phyloP scores from a whole-genome alignment of 176 grass and related monocot genomes.

The Triticum timopheevii region DNA sequence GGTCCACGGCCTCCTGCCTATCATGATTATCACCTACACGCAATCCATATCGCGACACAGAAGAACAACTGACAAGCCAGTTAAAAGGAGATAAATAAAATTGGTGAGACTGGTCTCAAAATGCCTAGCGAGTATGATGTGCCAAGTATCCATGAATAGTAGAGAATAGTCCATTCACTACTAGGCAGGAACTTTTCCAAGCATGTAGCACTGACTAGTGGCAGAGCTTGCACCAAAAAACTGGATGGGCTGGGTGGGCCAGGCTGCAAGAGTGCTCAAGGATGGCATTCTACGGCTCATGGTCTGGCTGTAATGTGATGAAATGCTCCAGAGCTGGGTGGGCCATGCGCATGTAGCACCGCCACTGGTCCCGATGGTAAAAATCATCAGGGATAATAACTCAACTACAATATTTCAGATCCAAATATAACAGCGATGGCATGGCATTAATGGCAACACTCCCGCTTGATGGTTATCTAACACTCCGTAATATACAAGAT shows the following conservation, averaged over 20 bases:
- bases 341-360: too few species aligned
- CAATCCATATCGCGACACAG: neutral
- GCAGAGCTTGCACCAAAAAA: too few species aligned
- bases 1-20: neutral
- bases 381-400: slow-evolving; percentile 5
- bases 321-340: too few species aligned
- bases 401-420: neutral
- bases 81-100: slow-evolving; percentile 4
- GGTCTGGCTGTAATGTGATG: too few species aligned
- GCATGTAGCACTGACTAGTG: neutral
- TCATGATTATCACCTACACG: neutral
- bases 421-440: slow-evolving; percentile 5
- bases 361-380: neutral
- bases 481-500: neutral
- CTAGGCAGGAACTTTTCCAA: neutral
- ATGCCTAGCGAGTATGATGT: neutral
- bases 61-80: neutral
- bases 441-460: neutral
- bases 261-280: too few species aligned
- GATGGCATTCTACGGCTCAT: too few species aligned
- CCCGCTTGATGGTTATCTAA: neutral
- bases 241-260: too few species aligned
- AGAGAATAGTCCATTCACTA: neutral
- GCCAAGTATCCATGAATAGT: neutral
- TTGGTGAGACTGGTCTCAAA: neutral